These are phyloP conservation scores for Kluyveromyces dobzhanskii DNA, from an alignment of 805 yeast species.

Conservation along the genomic window DNA sequence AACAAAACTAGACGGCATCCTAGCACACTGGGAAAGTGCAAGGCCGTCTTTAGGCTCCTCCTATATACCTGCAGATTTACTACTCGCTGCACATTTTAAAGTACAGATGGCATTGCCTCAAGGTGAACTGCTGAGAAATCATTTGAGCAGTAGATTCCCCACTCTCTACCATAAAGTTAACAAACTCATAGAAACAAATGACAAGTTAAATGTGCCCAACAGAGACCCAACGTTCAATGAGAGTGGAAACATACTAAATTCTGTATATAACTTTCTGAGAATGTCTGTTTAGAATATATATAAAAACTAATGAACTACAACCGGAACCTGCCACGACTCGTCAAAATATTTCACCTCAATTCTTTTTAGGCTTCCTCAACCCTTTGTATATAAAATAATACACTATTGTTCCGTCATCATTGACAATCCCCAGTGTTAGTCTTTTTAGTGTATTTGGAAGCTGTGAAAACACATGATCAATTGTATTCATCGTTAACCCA, in stretches of 20 bases:
- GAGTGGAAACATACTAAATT: conserved; percentile 24
- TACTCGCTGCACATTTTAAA: conserved; percentile 21
- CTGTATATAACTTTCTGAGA: conserved; percentile 12
- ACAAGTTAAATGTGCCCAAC: conserved; percentile 3
- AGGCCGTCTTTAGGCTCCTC: conserved; percentile 5
- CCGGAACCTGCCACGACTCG: not conserved
- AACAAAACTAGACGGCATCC: conserved; percentile 11
- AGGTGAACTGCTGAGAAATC: conserved; percentile 12
- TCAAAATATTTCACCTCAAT: conserved; percentile 20
- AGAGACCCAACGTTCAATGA: conserved; percentile 22
- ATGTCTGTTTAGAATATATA: conserved; percentile 2
- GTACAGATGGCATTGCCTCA: conserved; percentile 21
- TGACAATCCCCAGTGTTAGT: conserved; percentile 46
- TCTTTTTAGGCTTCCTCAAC: conserved; percentile 52
- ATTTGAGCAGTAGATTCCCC: conserved; percentile 9
- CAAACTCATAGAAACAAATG: conserved; percentile 6
- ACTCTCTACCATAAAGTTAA: conserved; percentile 8
- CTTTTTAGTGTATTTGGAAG: conserved; percentile 28
- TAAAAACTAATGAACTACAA: not conserved
- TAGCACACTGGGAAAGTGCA: conserved; percentile 17
- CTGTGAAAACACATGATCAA: conserved; percentile 15
- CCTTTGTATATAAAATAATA: conserved; percentile 64
- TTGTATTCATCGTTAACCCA: conserved; percentile 17
- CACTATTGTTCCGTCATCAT: conserved; percentile 63
- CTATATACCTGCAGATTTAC: conserved; percentile 16